A percentile compares a stretch with the other conserved stretches of the same genome.
Evolutionary conservation across 129 eudicot genomes (phyloP).

Genomic region (Saposhnikovia divaricata): DNA sequence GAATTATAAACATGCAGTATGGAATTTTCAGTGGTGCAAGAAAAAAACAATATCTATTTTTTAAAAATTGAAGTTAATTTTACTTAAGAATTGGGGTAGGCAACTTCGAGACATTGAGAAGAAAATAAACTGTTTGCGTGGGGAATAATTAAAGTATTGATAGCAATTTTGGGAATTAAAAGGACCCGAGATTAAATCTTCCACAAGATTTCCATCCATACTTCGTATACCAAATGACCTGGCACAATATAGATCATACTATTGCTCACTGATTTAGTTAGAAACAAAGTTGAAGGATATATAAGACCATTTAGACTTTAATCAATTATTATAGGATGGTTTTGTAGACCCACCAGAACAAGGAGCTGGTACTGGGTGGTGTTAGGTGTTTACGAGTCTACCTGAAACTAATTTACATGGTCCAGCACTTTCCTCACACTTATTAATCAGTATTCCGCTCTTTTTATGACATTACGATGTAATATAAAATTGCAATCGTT

Average conservation of each 20-base stretch:
- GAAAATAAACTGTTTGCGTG: neutral
- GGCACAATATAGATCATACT: neutral
- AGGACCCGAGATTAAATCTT: neutral
- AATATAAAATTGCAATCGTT: too few relatives aligned
- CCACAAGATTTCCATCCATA: neutral
- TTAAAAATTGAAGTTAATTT: too few relatives aligned
- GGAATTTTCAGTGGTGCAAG: too few relatives aligned
- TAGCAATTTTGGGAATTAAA: neutral
- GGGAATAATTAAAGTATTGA: neutral
- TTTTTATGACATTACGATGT: too few relatives aligned
- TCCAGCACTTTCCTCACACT: too few relatives aligned
- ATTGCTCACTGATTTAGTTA: neutral
- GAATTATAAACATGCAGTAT: too few relatives aligned
- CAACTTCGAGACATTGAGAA: neutral
- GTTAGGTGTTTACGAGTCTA: neutral
- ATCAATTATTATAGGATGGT: neutral
- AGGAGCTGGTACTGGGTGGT: neutral
- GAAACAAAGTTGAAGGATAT: neutral
- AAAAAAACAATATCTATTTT: too few relatives aligned
- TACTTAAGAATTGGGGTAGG: neutral
- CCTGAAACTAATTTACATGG: neutral
- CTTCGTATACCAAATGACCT: neutral
- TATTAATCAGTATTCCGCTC: too few relatives aligned
- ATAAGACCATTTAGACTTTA: neutral
- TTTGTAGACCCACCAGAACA: neutral